These are phyloP conservation scores for Dimargaris xerosporica DNA, from an alignment of 192 early-diverging fungal species.

Conservation along the genomic window DNA sequence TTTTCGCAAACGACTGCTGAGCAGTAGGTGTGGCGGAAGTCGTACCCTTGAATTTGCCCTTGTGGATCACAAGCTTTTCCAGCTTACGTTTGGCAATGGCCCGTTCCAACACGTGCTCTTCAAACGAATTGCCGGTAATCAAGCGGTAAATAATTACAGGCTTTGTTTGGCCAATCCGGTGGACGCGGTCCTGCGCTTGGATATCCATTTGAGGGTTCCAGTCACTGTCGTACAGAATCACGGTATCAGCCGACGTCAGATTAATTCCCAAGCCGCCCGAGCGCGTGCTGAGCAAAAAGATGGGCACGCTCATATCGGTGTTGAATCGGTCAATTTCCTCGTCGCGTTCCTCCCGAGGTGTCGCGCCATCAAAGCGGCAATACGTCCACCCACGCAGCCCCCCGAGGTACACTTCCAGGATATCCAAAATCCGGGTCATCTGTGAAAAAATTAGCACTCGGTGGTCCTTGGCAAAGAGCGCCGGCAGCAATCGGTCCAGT, in stretches of 20 bases:
- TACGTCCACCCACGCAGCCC: conserved; percentile 58
- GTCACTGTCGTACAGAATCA: conserved; percentile 90
- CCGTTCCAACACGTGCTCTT: conserved; percentile 61
- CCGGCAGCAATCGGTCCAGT: conserved; percentile 65
- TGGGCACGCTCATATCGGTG: conserved; percentile 24
- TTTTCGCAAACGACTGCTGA: conserved; percentile 2
- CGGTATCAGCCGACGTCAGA: conserved; percentile 89
- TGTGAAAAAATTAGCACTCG: conserved; percentile 92
- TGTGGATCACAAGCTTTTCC: conserved; percentile 93
- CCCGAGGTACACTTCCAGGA: conserved; percentile 82
- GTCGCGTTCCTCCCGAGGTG: conserved; percentile 67
- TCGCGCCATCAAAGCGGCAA: conserved; percentile 83
- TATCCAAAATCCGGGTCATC: conserved; percentile 76
- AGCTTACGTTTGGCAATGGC: conserved; percentile 76
- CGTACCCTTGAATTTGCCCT: conserved; percentile 55
- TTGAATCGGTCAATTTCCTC: conserved; percentile 34
- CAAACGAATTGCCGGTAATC: conserved; percentile 70
- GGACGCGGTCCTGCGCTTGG: conserved; percentile 92
- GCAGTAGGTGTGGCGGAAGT: not conserved
- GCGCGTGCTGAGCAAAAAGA: conserved; percentile 90
- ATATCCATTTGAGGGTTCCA: conserved; percentile 99
- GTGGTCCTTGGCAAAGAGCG: conserved; percentile 64
- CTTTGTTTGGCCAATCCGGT: conserved; percentile 87
- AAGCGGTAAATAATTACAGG: conserved; percentile 87
- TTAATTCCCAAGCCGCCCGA: conserved; percentile 97